Evolutionary conservation across 352 stramenopile genomes (phyloP).

Genomic region (Pythium pectinolyticum): DNA sequence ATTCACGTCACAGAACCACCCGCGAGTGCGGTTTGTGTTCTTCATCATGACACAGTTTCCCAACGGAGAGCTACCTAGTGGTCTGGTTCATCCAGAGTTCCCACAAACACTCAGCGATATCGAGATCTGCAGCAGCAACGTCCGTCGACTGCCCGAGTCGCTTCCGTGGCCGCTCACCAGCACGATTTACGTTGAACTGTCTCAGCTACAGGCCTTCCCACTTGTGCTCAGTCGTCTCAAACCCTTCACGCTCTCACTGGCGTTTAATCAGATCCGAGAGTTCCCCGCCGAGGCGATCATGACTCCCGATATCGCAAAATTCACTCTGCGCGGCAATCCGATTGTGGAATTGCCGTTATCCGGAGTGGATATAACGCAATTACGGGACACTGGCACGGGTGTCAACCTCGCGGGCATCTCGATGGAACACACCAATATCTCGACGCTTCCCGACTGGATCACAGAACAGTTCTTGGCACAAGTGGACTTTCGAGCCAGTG

Average conservation of each 20-base stretch:
- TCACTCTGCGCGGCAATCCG: background rate
- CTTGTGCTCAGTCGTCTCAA: background rate
- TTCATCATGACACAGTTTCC: background rate
- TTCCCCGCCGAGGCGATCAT: background rate
- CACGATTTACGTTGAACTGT: background rate
- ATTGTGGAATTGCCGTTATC: background rate
- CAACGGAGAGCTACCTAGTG: background rate
- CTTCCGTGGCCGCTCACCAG: constrained; percentile 4
- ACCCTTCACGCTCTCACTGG: background rate
- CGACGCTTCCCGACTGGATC: constrained; percentile 1
- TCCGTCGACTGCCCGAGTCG: background rate
- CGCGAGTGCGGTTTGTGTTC: constrained; percentile 6
- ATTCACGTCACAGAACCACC: background rate
- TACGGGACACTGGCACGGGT: background rate
- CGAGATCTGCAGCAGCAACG: constrained; percentile 5
- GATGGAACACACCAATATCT: constrained; percentile 7
- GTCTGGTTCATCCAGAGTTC: background rate
- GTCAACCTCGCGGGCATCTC: background rate
- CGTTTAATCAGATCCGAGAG: background rate
- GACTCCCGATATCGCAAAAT: background rate
- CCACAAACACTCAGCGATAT: constrained; percentile 2
- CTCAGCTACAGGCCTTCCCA: constrained; percentile 1
- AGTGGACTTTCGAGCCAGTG: background rate
- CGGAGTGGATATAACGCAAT: background rate
- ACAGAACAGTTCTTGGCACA: background rate